Evolutionary conservation across 306 rosid species (phyloP), one percentile per base, ranked within the genome.

Genomic region (Biancaea sappan): DNA sequence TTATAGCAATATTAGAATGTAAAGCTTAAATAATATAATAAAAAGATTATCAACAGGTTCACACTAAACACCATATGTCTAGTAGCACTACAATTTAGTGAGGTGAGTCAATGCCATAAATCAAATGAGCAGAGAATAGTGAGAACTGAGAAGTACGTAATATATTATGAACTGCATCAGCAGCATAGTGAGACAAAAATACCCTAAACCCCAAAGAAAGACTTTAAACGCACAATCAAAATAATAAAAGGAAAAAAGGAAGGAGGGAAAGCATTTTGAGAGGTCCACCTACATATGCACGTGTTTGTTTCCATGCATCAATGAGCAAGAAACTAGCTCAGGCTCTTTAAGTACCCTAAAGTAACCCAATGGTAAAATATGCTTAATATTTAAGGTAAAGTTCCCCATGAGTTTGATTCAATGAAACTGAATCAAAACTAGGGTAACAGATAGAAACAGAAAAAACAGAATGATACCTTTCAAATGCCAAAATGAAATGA

Each of bases 401-500:
- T 50, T 67, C 46, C 46, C 8, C 11, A 32, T n/a, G 35, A 58
- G 29, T 29, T 73, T 28, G 46, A 40, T 1, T 41, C 14, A 3
- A 28, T 3, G 18, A 40, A 21, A 40, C n/a, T 64, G 70, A 64
- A 40, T 22, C 24, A 14, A 18, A 34, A 60, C 11, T 24, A 56
- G 29, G 67, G 59, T 64, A 71, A 80, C 4, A 43, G 6, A 47
- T 12, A 1, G n/a, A 44, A 7, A 56, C n/a, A n/a, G n/a, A n/a
- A 57, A 61, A 58, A 65, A 68, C 46, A 18, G 38, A 58, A 57
- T 5, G 22, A 61, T 86, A 92, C 99, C 99, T 88, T 81, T 94
- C 97, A 84, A 90, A 92, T 12, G 96, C 96, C 78, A 94, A 86
- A 79, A 87, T 86, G 88, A 90, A 83, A 79, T 94, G 99, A 38